Evolutionary conservation across 2,329 filamentous ascomycete genomes (phyloP), one percentile per base, ranked within the genome.

Genomic region (Pezicula neosporulosa): DNA sequence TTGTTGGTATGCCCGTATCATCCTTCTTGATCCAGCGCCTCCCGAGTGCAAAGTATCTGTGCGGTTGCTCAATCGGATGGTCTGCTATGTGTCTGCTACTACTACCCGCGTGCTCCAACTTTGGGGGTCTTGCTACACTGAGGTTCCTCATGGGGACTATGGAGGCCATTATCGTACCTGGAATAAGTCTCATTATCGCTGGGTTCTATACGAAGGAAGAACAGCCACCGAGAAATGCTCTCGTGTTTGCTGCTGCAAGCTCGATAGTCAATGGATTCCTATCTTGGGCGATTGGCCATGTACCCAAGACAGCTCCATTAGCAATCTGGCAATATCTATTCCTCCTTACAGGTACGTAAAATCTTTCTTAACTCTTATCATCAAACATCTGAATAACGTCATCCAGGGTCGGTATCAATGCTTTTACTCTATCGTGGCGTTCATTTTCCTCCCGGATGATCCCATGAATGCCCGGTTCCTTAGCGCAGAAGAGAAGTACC

Each of bases 371-470:
- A 4, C 27, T 19, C 27, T 10, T 21, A 13, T 10, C 3, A 21
- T 3, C 18, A 12, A 42, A 21, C 21, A 24, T 10, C 13, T 7
- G 4, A 44, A 7, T 44, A 28, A 44, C 19, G 9, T 16, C 19
- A 12, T 16, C 21, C 42, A n/a, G 56, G 56, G 45, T 61, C 3
- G 65, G 68, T 49, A 60, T 59, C 1, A 36, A 55, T 2, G 65
- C 66, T 43, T 43, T 58, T 65, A 3, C 19, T 65, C 15, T 0
- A 19, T 70, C 4, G 43, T 71, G 4, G 75, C 76, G 57, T 65
- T 70, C 37, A 74, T 68, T 61, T 52, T 73, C 52, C 63, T 80
- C 18, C 77, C 77, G 0, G 75, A 77, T 58, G 73, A 69, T 4
- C 76, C 74, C 1, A 73, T 77, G 62, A 63, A 69, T 47, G 72